Evolutionary conservation across 2,329 filamentous ascomycete genomes (phyloP), one percentile per base, ranked within the genome.

Genomic region (Bipolaris cookei): DNA sequence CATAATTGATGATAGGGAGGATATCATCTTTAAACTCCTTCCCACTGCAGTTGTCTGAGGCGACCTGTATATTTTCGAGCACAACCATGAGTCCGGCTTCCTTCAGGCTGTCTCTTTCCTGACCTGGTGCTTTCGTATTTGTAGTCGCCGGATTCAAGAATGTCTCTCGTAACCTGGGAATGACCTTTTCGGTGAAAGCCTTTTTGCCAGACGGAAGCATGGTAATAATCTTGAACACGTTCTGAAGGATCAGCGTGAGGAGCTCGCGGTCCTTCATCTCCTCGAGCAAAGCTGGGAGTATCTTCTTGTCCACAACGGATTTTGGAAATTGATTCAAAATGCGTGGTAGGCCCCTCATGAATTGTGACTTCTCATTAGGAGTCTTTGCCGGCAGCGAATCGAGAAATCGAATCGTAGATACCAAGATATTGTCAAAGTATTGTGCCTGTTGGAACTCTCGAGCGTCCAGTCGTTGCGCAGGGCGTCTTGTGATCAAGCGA

Each of bases 1-100:
- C 91, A 6, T 92, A 81, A 53, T 92, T 81, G 42, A 98, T 85
- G 39, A 99, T 88, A 1, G 95, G 95, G 2, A 98, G 79, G 37
- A 98, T 90, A 66, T 97, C 92, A 65, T 98, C 94, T 78, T 97
- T 96, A 74, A 98, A 98, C 62, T 97, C 92, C 68, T 93, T 95
- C 3, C 92, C 92, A 1, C 89, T 88, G 64, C 90, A 95, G 65
- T 96, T 97, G 10, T 88, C 86, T 3, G 91, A 86, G 59, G 96
- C 87, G 1, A 88, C 80, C 14, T 84, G 80, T 70, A 96, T 88
- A 62, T 97, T 90, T 64, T 98, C 92, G 2, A 99, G 82, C 16
- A 98, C 81, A 10, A 97, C 89, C 86, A 97, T 95, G 21, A 99
- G 80, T 1, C 93, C 94, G 1, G 93, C 92, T 74, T 99, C 95